A percentile compares a stretch with the other conserved stretches of the same genome.
phyloP scores from a whole-genome alignment of 1,284 basidiomycete species.

The Neolentinus lepideus region DNA sequence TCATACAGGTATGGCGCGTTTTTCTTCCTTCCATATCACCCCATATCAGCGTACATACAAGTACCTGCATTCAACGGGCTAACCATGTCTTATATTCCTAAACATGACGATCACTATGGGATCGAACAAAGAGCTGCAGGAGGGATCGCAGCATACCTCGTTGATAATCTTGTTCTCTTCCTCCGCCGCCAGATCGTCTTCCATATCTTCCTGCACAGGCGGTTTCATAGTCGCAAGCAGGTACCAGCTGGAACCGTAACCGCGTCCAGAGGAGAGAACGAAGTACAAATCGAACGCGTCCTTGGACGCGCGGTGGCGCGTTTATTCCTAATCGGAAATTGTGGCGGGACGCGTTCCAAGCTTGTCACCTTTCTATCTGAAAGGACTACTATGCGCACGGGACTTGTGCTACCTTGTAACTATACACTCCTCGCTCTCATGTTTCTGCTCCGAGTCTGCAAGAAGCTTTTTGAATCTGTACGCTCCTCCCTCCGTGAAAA shows the following conservation, averaged over 20 bases:
- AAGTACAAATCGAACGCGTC: background rate
- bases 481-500: too few species aligned
- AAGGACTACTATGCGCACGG: too few species aligned
- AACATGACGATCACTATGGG: background rate
- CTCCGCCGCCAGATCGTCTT: conserved; percentile 76
- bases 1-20: conserved; percentile 98
- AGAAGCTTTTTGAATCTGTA: too few species aligned
- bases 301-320: background rate
- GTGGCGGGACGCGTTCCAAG: too few species aligned
- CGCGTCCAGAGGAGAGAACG: background rate
- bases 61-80: conserved; percentile 9
- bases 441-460: too few species aligned
- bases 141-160: conserved; percentile 46
- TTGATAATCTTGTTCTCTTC: conserved; percentile 91
- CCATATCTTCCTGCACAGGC: conserved; percentile 61
- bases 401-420: too few species aligned
- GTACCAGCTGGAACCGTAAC: background rate
- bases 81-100: conserved; percentile 84
- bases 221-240: conserved; percentile 42
- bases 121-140: background rate
- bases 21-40: conserved; percentile 74
- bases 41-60: background rate
- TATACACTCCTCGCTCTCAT: too few species aligned
- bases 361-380: too few species aligned
- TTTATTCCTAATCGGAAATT: too few species aligned